Evolutionary conservation across 1,139 yeast species (phyloP), one percentile per base, ranked within the genome.

Genomic region (Suhomyces panamericanus): DNA sequence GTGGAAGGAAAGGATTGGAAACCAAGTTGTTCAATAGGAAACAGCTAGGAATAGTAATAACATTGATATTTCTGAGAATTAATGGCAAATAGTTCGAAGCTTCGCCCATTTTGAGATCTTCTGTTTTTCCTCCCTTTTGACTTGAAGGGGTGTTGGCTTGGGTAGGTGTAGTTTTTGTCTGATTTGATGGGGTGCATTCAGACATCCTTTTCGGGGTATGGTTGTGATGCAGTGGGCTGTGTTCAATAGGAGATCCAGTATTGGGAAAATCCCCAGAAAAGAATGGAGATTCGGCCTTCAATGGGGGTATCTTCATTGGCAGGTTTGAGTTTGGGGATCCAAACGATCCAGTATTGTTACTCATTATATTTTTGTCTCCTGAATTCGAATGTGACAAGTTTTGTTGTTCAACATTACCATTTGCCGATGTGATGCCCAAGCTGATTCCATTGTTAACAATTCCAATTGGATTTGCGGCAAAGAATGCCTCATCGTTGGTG

Each of bases 31-130:
- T 64, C 38, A 70, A 54, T 32, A 80, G 62, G 50, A 78, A 81
- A 12, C 62, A 57, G 13, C 69, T 66, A 0, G 91, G 90, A 12
- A 85, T 78, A 0, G 85, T 76, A 32, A 75, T 69, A 0, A 83
- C 69, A 30, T 86, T 82, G 47, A 84, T 77, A 38, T 83, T 80
- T 46, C 90, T 64, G 33, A 85, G 59, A 15, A 85, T 70, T 58
- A 85, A 79, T 1, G 89, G 90, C 32, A 84, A 61, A 57, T 82
- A 81, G 52, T 81, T 83, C 1, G 77, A 67, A 0, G 78, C 67
- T 44, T 73, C 78, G 1, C 66, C 53, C 6, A 58, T 52, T 15
- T 46, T 50, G 12, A 42, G 13, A 29, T 47, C 46, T 3, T 47
- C 47, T 10, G 36, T 13, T 28, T 39, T 42, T 12, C 33, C 35